Base-by-base conservation (phyloP, 2,329 filamentous ascomycete species). In the Beauveria rudraprayagi region DNA sequence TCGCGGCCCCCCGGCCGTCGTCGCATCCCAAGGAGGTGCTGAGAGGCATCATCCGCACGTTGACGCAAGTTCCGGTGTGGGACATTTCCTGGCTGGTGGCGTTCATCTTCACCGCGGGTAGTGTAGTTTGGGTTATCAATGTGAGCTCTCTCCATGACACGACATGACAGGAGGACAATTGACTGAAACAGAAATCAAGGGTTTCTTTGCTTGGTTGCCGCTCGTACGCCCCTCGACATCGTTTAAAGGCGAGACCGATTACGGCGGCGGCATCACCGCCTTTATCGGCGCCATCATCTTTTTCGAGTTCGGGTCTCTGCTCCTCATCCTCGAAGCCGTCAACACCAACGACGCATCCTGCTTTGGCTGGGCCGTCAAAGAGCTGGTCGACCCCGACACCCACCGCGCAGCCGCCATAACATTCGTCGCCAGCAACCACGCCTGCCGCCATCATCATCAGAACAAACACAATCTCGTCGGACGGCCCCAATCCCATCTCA, bases 341-440 rank as follows among this genome's bases (percentile, higher is more conserved):
- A 62, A 62, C 43, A 30, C 60, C 26, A 54, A 58, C 22, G 34
- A 58, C 28, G 47, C 34, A 6, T 48, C 22, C 22, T 58, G 60
- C 48, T 62, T 62, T 24, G 60, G 60, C 47, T 62, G 60, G 60
- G 55, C 55, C 11, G 55, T 62, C 28, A 48, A 58, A 28, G 37
- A 30, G 48, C 56, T 59, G 22, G 26, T 46, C 17, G 19, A 46
- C 43, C 10, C 17, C 10, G 47, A 52, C 22, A 34, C 37, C 22
- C 16, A 17, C 44, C 41, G n/a, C 6, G n/a, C 22, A n/a, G n/a
- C 24, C 26, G 17, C 22, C 11, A 24, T 41, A 1, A 19, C 19
- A 6, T 58, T 19, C 1, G 46, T 58, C 24, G 56, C 46, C 22
- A 26, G 40, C 7, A 19, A 17, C n/a, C 9, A 19, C 14, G 24